Conservation (phyloP, 2,329 filamentous ascomycete species). For the Diaporthe vaccinii region DNA sequence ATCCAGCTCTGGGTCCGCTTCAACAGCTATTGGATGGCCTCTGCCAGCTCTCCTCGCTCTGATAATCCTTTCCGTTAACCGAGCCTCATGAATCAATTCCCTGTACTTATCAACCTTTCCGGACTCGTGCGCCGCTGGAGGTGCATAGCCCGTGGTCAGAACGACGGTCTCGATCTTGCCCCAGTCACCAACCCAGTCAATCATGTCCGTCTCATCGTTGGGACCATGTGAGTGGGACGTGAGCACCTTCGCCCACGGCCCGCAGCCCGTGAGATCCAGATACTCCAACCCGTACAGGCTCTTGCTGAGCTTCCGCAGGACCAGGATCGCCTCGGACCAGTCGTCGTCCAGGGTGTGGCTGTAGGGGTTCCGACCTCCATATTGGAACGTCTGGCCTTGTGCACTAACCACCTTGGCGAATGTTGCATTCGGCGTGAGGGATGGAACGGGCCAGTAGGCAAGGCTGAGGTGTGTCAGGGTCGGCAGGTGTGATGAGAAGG, state of each 20-base stretch:
- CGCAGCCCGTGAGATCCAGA: slow-evolving; percentile 72
- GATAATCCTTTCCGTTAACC: slow-evolving; percentile 62
- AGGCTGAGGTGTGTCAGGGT: slow-evolving; percentile 72
- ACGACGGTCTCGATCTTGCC: slow-evolving; percentile 63
- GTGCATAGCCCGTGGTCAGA: slow-evolving; percentile 59
- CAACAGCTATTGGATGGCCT: slow-evolving; percentile 64
- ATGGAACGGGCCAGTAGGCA: slow-evolving; percentile 73
- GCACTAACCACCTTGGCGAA: slow-evolving; percentile 61
- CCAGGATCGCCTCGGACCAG: slow-evolving; percentile 70
- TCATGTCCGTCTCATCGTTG: slow-evolving; percentile 57
- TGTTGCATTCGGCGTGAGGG: slow-evolving; percentile 67
- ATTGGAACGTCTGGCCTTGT: slow-evolving; percentile 60
- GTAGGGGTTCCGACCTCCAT: slow-evolving; percentile 69
- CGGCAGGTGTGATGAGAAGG: slow-evolving; percentile 65
- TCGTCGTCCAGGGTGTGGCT: slow-evolving; percentile 70
- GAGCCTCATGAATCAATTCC: slow-evolving; percentile 55
- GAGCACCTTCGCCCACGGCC: slow-evolving; percentile 66
- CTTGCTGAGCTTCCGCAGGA: slow-evolving; percentile 68
- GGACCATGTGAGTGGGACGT: slow-evolving; percentile 48
- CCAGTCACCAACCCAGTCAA: slow-evolving; percentile 69
- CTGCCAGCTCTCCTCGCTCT: slow-evolving; percentile 60
- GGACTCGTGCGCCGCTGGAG: slow-evolving; percentile 50
- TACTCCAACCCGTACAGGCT: slow-evolving; percentile 71
- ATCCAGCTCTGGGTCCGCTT: slow-evolving; percentile 51
- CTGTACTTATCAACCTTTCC: slow-evolving; percentile 50